Evolutionary conservation across 2,329 filamentous ascomycete genomes (phyloP), one percentile per base, ranked within the genome.

Genomic region (Phyllosticta citribraziliensis): DNA sequence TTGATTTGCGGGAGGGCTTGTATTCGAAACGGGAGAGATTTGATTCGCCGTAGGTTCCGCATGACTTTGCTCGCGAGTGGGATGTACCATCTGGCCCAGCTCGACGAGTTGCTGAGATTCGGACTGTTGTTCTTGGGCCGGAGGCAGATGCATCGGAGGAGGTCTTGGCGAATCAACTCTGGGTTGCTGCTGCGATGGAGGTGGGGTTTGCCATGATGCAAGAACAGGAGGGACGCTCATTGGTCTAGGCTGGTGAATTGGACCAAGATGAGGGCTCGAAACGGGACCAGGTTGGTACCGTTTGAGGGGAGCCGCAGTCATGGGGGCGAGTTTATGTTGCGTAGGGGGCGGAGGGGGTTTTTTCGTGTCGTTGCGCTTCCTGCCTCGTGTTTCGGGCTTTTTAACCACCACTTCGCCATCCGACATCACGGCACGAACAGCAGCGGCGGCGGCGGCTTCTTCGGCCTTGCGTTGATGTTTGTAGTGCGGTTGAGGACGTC

Each of bases 321-420:
- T 17, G 1, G 60, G 60, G 5, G 60, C 60, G 8, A 62, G 56
- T 30, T 35, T 62, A n/a, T 56, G 35, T 33, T 52, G 60, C 4
- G 60, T 52, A 2, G 60, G 55, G 2, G 55, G 60, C 5, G 60
- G 60, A 9, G 60, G 55, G 20, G 59, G 59, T 17, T 51, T 51
- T 17, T 62, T 62, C 17, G 60, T 52, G 20, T 57, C 51, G 20
- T 62, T 62, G 12, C 60, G 60, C 52, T 62, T 62, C 19, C 60
- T 57, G n/a, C 60, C 60, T 35, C 60, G 60, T n/a, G 50, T 62
- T 33, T 62, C 60, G 11, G 60, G 14, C 35, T 62, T 62, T 5
- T n/a, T 47, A 3, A 47, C 1, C 14, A 47, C 40, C 40, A 47
- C 14, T 6, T 47, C 40, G 40, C 40, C 40, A n/a, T 47, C 40